Evolutionary conservation across 441 rosid species (phyloP).

Genomic region (Populus tomentosa): DNA sequence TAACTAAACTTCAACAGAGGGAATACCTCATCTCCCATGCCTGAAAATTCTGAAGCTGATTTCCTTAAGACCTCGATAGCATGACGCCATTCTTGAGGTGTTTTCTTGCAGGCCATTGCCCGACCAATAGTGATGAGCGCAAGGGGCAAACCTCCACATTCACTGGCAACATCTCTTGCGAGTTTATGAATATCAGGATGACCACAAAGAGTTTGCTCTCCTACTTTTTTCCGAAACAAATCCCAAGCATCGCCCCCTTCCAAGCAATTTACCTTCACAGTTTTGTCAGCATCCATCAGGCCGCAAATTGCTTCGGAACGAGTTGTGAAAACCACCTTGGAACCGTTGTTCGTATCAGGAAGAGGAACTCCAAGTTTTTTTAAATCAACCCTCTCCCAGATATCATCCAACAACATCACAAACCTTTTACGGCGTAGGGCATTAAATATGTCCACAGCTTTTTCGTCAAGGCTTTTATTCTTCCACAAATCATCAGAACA

Average conservation of each 20-base stretch:
- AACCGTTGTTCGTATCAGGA: slow-evolving; percentile 35
- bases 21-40: slow-evolving; percentile 6
- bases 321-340: slow-evolving; percentile 44
- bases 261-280: slow-evolving; percentile 36
- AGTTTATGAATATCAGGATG: neutral
- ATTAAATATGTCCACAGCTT: slow-evolving; percentile 32
- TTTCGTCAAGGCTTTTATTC: slow-evolving; percentile 31
- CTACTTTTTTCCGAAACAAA: slow-evolving; percentile 34
- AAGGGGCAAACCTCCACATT: slow-evolving; percentile 58
- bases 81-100: neutral
- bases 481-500: slow-evolving; percentile 18
- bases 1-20: slow-evolving; percentile 19
- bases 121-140: slow-evolving; percentile 45
- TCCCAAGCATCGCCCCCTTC: slow-evolving; percentile 35
- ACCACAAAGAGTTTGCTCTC: neutral
- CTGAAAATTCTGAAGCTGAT: neutral
- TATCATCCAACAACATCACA: slow-evolving; percentile 47
- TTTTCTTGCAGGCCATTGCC: slow-evolving; percentile 32
- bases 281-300: slow-evolving; percentile 34
- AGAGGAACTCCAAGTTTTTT: slow-evolving; percentile 43
- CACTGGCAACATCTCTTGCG: slow-evolving; percentile 11
- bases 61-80: neutral
- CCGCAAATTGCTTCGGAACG: slow-evolving; percentile 41
- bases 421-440: slow-evolving; percentile 34
- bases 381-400: slow-evolving; percentile 47